Base-by-base conservation (phyloP, 139 green algal genomes). In the Medakamo hakoo region DNA sequence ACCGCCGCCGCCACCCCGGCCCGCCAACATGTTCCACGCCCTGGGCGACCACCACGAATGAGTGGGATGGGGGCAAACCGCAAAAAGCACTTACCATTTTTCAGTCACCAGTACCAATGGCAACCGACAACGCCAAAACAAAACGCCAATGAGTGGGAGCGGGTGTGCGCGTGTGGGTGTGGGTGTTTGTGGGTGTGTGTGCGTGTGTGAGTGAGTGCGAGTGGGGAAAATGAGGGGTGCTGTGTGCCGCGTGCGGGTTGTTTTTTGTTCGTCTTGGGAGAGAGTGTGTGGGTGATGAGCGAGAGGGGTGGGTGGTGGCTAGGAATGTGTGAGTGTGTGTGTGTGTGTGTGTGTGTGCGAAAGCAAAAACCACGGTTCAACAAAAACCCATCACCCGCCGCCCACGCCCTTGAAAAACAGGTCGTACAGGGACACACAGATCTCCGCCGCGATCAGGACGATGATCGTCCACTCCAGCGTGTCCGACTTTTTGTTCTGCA, bases 381-480 rank as follows among this genome's bases (percentile, higher is more conserved):
- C 40, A 52, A 9, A 9, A 9, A 52, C 40, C 40, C 40, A 61
- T 16, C 24, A 61, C 29, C n/a, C 59, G 31, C 40, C 40, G 16
- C 40, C 40, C 25, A 66, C 29, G 3, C 57, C 60, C 30, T 66
- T 66, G 29, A 4, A 30, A 30, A 28, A 64, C 24, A 85, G 68
- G 48, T 86, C 73, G 59, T 75, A 82, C 4, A 86, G 62, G 26
- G 70, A 71, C 29, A 86, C 61, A 27, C 59, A 64, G 57, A 86
- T 86, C 62, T 86, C 80, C 21, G 60, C 69, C 4, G 60, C 74
- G 26, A 86, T 86, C 2, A 86, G 73, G 18, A 80, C 49, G 58
- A 79, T 82, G 68, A 82, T 82, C 57, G 66, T 81, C 75, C 75
- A 82, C 63, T 82, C 75, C 55, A 82, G 59, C 3, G 64, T 69